Evolutionary conservation across 2,329 filamentous ascomycete genomes (phyloP).

Genomic region (Tolypocladium inflatum): DNA sequence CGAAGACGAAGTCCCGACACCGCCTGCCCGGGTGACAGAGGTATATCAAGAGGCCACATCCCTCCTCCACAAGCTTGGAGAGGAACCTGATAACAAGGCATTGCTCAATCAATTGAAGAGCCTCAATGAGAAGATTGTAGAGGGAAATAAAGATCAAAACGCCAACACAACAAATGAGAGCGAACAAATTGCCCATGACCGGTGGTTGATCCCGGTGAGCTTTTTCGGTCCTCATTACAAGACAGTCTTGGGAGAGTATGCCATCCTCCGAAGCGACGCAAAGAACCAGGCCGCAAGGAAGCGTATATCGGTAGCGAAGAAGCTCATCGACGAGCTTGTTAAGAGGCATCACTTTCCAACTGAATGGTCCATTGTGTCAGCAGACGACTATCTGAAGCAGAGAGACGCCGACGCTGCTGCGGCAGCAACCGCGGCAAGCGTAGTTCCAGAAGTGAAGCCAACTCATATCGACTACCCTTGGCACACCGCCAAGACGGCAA

Average conservation of each 20-base stretch:
- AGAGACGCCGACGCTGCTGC: too few species aligned
- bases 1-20: not conserved
- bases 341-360: not conserved
- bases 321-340: not conserved
- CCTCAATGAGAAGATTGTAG: not conserved
- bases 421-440: too few species aligned
- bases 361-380: too few species aligned
- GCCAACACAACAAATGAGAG: not conserved
- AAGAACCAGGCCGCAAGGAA: not conserved
- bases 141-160: not conserved
- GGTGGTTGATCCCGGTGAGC: not conserved
- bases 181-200: not conserved
- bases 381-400: too few species aligned
- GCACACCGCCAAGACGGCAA: too few species aligned
- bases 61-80: not conserved
- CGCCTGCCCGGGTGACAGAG: not conserved
- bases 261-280: not conserved
- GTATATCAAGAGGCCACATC: not conserved
- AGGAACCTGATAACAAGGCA: not conserved
- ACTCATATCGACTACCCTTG: too few species aligned
- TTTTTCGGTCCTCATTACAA: not conserved
- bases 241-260: not conserved
- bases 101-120: not conserved
- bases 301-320: not conserved
- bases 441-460: too few species aligned